Evolutionary conservation across 2,329 filamentous ascomycete species (phyloP), one percentile per base, ranked within the genome.

Genomic region (Verticillium tricorpus): DNA sequence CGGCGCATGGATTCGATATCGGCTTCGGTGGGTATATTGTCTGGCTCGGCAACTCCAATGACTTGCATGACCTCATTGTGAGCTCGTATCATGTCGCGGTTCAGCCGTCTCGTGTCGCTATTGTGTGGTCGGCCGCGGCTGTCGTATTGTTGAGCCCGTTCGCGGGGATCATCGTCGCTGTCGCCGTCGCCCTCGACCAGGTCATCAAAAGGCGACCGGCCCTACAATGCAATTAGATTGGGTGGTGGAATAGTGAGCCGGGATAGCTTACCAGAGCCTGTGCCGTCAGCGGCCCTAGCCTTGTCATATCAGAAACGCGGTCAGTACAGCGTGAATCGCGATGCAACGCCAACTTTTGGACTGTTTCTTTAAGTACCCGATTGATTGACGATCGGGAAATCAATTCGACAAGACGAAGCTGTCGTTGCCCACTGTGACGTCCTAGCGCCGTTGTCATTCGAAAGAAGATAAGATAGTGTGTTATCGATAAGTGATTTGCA

Each of bases 11-110:
- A 71, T 50, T 80, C 78, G 7, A 72, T 69, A 59, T 80, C 76
- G 5, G 74, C 73, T 4, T 77, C 75, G 25, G 73, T 69, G 4
- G 68, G 68, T 8, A 73, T 72, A 58, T 79, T 80, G 60, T 87
- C 84, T 15, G 84, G 82, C 67, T 87, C 85, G 9, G 84, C 85
- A 5, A 87, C 85, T 5, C 85, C 85, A 45, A 87, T 87, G 11
- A 86, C 83, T 19, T 81, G 77, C 85, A 87, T 87, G 3, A 87
- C 85, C 65, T 87, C 84, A 65, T 87, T 87, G 67, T 87, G 85
- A 11, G 85, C 80, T 59, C 85, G 78, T 31, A 87, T 83, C 35
- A 86, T 80, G 62, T 85, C 81, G 57, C 80, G 78, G 65, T 85
- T 86, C 64, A 85, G 79, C 14, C 76, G 74, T 67, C 81, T 83